These are phyloP conservation scores for Corylus avellana DNA, from an alignment of 306 rosid species.

Conservation along the genomic window DNA sequence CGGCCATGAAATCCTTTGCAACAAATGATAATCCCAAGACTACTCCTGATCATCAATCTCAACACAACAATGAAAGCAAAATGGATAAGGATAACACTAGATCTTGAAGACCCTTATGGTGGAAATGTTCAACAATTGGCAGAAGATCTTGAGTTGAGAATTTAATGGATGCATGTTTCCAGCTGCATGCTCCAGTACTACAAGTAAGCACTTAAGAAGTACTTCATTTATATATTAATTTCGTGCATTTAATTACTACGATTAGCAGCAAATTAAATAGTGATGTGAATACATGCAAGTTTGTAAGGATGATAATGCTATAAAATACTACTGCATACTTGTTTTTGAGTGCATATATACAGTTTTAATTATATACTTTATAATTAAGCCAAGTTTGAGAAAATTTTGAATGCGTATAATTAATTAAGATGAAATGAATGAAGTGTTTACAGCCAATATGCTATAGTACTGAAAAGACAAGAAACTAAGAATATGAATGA, in stretches of 20 bases:
- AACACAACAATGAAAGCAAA: slow-evolving; percentile 13
- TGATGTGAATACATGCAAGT: slow-evolving; percentile 15
- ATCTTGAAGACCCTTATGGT: slow-evolving; percentile 31
- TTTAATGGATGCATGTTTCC: background rate
- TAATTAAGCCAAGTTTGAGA: slow-evolving; percentile 16
- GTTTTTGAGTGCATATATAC: slow-evolving; percentile 20
- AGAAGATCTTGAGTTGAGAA: background rate
- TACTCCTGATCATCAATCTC: slow-evolving; percentile 38
- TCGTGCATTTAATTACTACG: background rate
- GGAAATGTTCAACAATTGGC: slow-evolving; percentile 23
- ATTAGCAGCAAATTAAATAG: too few species aligned
- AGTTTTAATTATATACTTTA: background rate
- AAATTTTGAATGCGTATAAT: background rate
- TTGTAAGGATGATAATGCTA: slow-evolving; percentile 41
- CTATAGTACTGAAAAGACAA: too few species aligned
- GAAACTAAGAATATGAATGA: too few species aligned
- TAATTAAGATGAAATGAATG: slow-evolving; percentile 16
- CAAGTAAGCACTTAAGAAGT: background rate
- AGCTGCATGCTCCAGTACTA: slow-evolving; percentile 2
- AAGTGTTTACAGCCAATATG: too few species aligned
- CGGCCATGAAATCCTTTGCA: slow-evolving; percentile 46
- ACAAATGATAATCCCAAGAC: slow-evolving; percentile 43
- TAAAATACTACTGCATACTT: slow-evolving; percentile 22
- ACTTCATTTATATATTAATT: background rate
- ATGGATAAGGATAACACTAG: slow-evolving; percentile 24